These are phyloP conservation scores for Cucumis hystrix DNA, from an alignment of 306 rosid species.

Conservation along the genomic window DNA sequence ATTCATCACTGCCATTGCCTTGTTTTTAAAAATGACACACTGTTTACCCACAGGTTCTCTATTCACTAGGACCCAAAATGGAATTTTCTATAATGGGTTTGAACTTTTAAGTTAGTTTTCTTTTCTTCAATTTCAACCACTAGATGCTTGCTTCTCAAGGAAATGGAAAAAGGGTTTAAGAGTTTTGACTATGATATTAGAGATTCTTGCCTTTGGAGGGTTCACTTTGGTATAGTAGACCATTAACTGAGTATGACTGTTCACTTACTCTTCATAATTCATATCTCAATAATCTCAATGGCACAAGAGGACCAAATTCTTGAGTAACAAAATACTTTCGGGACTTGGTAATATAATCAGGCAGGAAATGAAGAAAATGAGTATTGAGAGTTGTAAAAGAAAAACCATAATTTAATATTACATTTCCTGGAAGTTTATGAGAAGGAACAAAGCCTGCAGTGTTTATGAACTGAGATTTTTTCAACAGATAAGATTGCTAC, in stretches of 20 bases:
- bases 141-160: neutral
- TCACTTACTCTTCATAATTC: neutral
- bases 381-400: neutral
- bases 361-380: neutral
- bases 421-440: neutral
- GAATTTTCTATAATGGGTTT: neutral
- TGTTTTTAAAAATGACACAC: neutral
- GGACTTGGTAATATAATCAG: neutral
- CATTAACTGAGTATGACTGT: neutral
- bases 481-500: neutral
- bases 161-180: neutral
- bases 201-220: neutral
- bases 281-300: neutral
- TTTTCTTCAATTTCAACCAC: neutral
- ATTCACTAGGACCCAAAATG: neutral
- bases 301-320: neutral
- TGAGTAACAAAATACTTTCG: neutral
- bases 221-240: neutral
- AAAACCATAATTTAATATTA: neutral
- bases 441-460: neutral
- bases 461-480: slow-evolving; percentile 4
- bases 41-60: neutral
- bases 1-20: neutral
- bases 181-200: neutral
- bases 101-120: neutral